These are phyloP conservation scores for Cladochytrium replicatum DNA, from an alignment of 192 early-diverging fungal species.

Conservation along the genomic window DNA sequence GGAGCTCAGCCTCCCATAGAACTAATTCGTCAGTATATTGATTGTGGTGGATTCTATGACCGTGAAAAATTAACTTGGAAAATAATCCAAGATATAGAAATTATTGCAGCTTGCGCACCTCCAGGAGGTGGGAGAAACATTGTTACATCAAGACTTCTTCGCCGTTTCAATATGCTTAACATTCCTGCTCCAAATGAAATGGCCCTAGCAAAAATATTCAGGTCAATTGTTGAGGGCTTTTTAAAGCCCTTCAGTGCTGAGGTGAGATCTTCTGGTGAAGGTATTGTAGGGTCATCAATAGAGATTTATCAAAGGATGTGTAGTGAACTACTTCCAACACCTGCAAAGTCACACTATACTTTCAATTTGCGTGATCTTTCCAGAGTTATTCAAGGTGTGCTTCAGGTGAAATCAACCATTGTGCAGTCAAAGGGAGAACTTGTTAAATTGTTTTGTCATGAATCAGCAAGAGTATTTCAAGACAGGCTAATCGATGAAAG, in stretches of 20 bases:
- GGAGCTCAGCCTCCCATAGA: conserved; percentile 54
- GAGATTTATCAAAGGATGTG: conserved; percentile 54
- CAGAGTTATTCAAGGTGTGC: conserved; percentile 46
- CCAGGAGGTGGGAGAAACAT: conserved; percentile 49
- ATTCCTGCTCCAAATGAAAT: conserved; percentile 42
- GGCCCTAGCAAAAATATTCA: conserved; percentile 43
- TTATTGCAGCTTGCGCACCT: conserved; percentile 47
- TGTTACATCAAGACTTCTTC: conserved; percentile 42
- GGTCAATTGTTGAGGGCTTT: conserved; percentile 46
- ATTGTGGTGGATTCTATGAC: conserved; percentile 50
- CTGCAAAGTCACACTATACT: conserved; percentile 52
- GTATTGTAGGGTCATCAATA: conserved; percentile 44
- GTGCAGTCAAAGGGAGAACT: conserved; percentile 35
- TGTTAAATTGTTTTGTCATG: conserved; percentile 45
- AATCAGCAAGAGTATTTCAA: conserved; percentile 46
- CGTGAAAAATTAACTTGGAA: conserved; percentile 50
- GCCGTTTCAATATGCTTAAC: conserved; percentile 51
- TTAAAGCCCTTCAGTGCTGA: conserved; percentile 40
- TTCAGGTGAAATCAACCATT: conserved; percentile 32
- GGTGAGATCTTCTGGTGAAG: conserved; percentile 31
- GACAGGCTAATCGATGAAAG: conserved; percentile 49
- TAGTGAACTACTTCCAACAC: conserved; percentile 46
- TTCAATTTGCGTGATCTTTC: conserved; percentile 52
- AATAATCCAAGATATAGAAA: conserved; percentile 39
- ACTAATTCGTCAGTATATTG: conserved; percentile 44